Conservation (phyloP, 179 eudicot genomes). For the Heliamphora pulchella region DNA sequence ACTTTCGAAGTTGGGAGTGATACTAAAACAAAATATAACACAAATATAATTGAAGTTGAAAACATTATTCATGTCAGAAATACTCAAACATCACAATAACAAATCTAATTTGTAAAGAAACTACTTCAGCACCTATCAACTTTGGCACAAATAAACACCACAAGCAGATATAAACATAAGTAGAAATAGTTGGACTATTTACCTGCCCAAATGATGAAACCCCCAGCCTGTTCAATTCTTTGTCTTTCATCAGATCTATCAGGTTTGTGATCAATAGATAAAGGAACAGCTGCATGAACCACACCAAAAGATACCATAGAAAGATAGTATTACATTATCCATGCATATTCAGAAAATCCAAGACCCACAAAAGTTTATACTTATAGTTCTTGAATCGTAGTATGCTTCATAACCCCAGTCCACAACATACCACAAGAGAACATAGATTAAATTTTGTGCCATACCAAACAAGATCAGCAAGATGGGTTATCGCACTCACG, state of each 20-base stretch:
- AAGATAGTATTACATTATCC: too few species aligned
- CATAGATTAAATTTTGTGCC: too few species aligned
- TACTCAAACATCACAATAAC: background rate
- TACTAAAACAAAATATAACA: background rate
- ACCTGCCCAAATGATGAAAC: conserved; percentile 76
- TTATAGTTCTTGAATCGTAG: too few species aligned
- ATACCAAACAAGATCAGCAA: too few species aligned
- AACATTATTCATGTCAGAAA: background rate
- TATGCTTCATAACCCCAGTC: too few species aligned
- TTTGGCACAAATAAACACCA: background rate
- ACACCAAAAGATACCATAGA: conserved; percentile 10
- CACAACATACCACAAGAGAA: too few species aligned
- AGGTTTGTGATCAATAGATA: conserved; percentile 72
- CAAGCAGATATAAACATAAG: background rate
- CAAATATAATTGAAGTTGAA: background rate
- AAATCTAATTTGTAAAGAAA: conserved; percentile 5
- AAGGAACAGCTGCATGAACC: conserved; percentile 48
- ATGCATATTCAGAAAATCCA: too few species aligned
- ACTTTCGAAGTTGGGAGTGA: background rate
- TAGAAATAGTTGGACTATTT: background rate
- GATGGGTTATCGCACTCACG: too few species aligned
- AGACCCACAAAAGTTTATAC: too few species aligned
- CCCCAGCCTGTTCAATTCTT: conserved; percentile 72
- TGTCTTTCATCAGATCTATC: conserved; percentile 68
- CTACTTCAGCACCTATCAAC: conserved; percentile 3